Base-by-base conservation (phyloP, 768 basidiomycete genomes). In the Boletales sp. region DNA sequence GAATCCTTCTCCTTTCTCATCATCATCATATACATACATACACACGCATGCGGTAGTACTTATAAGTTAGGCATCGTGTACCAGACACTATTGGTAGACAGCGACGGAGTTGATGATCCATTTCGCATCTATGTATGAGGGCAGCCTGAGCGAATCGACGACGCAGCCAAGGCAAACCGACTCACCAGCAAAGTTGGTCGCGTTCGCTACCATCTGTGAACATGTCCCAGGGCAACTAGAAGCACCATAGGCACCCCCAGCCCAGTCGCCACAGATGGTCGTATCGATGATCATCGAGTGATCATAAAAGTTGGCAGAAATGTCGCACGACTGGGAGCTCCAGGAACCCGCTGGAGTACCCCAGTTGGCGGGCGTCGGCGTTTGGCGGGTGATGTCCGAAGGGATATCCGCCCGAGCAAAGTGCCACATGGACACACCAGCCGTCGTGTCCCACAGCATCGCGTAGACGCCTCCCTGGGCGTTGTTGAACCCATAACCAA, bases 41-140 rank as follows among this genome's bases (percentile, higher is more conserved):
- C 24, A 27, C 24, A 27, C 24, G 5, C 21, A 21, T 21, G 21
- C 24, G 6, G 24, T 27, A 27, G 24, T 24, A 27, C 1, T 1
- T 27, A 27, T 27, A 27, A 27, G 6, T 27, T 27, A 27, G 6
- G 24, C 24, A 27, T 27, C 24, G 24, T 27, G 24, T 27, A 27
- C 24, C 24, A 27, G 24, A 27, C 24, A 27, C 24, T 45, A 66
- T 47, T 78, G 69, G 65, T 78, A 83, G 40, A 81, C 75, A 31
- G 77, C 74, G 47, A 83, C 69, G 57, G 77, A 81, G 58, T 79
- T 79, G 63, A 84, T 69, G 51, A 72, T 67, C 81, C 81, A 83
- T 61, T 76, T 66, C 11, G 81, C 80, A 57, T 69, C 81, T 83
- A 55, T 24, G 5, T 83, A 55, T 4, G 6, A 46, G 5, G 14